Conservation (phyloP, 768 basidiomycete species). For the Glaciozyma antarctica region DNA sequence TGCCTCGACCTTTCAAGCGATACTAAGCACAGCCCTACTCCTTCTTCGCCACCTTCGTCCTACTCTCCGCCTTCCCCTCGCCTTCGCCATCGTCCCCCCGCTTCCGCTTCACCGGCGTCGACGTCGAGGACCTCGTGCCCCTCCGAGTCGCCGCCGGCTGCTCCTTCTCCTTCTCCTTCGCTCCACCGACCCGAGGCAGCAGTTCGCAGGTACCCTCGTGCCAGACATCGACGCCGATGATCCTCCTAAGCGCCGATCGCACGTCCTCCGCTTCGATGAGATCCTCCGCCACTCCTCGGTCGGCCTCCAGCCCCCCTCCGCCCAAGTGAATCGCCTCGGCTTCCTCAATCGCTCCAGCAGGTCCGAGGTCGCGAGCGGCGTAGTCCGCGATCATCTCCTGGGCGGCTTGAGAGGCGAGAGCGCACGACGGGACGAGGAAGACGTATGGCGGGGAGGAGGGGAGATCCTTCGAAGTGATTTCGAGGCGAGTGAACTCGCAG, state of each 20-base stretch:
- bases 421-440: not conserved
- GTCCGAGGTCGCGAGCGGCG: not conserved
- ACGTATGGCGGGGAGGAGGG: not conserved
- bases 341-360: not conserved
- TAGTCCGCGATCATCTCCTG: not conserved
- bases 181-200: not conserved
- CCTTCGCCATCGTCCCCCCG: too few species aligned
- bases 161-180: not conserved
- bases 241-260: not conserved
- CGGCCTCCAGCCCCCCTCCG: not conserved
- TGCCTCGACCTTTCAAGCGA: too few species aligned
- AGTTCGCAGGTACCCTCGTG: not conserved
- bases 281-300: not conserved
- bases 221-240: not conserved
- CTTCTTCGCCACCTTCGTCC: too few species aligned
- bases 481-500: not conserved
- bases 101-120: too few species aligned
- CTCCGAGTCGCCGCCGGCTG: not conserved
- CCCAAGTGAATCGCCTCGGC: not conserved
- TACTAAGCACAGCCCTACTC: too few species aligned
- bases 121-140: not conserved
- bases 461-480: not conserved
- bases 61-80: too few species aligned
- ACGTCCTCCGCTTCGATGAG: slow-evolving; percentile 1
- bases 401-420: not conserved